Evolutionary conservation across 768 basidiomycete genomes (phyloP), one percentile per base, ranked within the genome.

Genomic region (Rhodosporidiobolus odoratus): DNA sequence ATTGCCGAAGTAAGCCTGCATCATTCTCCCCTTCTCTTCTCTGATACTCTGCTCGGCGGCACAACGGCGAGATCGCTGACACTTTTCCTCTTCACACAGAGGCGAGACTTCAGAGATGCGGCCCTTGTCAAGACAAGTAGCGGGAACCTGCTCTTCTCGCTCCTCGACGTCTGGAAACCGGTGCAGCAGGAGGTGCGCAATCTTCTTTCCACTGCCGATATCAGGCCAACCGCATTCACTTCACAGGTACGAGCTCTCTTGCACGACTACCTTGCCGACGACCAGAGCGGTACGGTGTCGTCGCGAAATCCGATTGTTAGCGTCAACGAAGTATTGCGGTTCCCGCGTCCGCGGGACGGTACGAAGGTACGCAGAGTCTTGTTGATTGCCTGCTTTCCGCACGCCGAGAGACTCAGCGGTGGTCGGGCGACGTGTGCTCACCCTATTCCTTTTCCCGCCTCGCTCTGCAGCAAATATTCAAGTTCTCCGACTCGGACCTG

Each of bases 271-370:
- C 83, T 99, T 3, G 89, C 88, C n/a, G 91, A 93, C 79, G 93
- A 95, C 74, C 89, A 91, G 71, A 87, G 87, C 80, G 89, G 89
- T 15, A 84, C 86, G 9, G 83, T 86, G 15, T 84, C 90, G 30
- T 88, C 90, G 10, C 84, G 92, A 54, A 92, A 94, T 78, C 91
- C 91, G 12, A 89, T 97, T 70, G 87, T 88, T 0, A 92, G 94
- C 2, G 92, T 98, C 79, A 96, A 94, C 75, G 96, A 98, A 75
- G 88, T 91, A 21, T 84, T 99, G 47, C 85, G 92, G 23, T 90
- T 91, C 64, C 90, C 91, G 43, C 88, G 86, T 75, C 86, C 88
- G 73, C 82, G 92, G 67, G 93, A 97, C 75, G 89, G 83, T 79
- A 82, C 85, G 58, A 94, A 92, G 84, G 93, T 91, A n/a, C n/a